Evolutionary conservation across 176 grass and related monocot genomes (phyloP).

Genomic region (Thalia dealbata): DNA sequence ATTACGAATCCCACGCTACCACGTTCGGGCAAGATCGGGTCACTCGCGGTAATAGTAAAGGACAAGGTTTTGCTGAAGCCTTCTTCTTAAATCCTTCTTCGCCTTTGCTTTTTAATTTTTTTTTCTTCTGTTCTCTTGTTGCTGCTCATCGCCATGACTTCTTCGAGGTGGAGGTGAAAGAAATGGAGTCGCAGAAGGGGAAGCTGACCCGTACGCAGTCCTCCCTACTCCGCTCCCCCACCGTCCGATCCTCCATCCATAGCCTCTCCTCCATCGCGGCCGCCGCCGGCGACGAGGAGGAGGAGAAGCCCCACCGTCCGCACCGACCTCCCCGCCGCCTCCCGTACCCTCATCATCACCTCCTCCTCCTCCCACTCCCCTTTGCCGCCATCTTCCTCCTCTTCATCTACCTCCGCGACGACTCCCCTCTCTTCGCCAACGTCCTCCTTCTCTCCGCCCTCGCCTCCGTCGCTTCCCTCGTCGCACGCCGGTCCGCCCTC

Average conservation of each 20-base stretch:
- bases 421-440: slow-evolving; percentile 7
- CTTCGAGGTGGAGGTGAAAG: neutral
- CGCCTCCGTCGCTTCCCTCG: slow-evolving; percentile 1
- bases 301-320: slow-evolving; percentile 9
- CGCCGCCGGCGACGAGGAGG: slow-evolving; percentile 6
- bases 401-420: slow-evolving; percentile 6
- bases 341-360: neutral
- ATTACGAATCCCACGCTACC: neutral
- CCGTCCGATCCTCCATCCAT: slow-evolving; percentile 2
- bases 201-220: slow-evolving; percentile 2
- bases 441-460: slow-evolving; percentile 8
- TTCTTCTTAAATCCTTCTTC: neutral
- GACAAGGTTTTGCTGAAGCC: too few species aligned
- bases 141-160: neutral
- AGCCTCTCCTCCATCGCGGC: slow-evolving; percentile 14
- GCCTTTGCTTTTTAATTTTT: neutral
- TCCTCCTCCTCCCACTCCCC: slow-evolving; percentile 4
- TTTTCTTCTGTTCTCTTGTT: neutral
- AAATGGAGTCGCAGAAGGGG: slow-evolving; percentile 14
- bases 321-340: neutral
- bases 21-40: neutral
- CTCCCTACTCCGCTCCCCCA: slow-evolving; percentile 13
- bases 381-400: neutral
- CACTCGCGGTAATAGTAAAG: neutral
- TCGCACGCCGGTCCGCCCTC: neutral